These are phyloP conservation scores for Fomitopsis serialis DNA, from an alignment of 768 basidiomycete species.

Conservation along the genomic window DNA sequence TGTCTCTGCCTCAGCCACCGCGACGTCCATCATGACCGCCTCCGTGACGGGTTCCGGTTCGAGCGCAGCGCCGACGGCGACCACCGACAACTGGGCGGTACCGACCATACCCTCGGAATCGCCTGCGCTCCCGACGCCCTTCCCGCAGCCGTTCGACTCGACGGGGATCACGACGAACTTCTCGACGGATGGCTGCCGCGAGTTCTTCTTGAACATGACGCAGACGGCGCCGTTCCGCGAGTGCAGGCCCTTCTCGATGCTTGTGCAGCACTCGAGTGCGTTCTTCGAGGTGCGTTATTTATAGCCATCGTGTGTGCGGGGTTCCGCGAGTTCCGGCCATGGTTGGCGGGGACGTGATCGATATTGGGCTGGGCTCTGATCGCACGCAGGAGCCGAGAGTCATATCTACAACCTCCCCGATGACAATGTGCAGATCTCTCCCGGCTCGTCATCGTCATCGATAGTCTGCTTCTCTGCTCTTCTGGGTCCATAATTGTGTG, in stretches of 20 bases:
- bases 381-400: too few species aligned
- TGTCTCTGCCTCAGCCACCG: slow-evolving; percentile 1
- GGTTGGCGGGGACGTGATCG: too few species aligned
- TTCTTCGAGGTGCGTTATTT: slow-evolving; percentile 48
- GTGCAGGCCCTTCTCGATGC: slow-evolving; percentile 74
- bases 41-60: slow-evolving; percentile 1
- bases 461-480: neutral
- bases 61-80: slow-evolving; percentile 3
- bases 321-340: neutral
- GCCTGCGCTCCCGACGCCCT: slow-evolving; percentile 63
- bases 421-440: too few species aligned
- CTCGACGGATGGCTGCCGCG: slow-evolving; percentile 54
- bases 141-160: slow-evolving; percentile 68
- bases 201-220: slow-evolving; percentile 78
- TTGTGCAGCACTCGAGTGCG: slow-evolving; percentile 46
- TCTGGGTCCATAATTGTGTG: neutral
- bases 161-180: slow-evolving; percentile 59
- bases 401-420: too few species aligned
- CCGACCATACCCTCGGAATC: slow-evolving; percentile 38
- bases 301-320: neutral
- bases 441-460: too few species aligned
- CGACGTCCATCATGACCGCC: slow-evolving; percentile 2
- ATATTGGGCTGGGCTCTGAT: too few species aligned
- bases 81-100: neutral
- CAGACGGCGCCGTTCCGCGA: slow-evolving; percentile 49